Evolutionary conservation across 805 yeast species (phyloP).

Genomic region (Pachysolen tannophilus): DNA sequence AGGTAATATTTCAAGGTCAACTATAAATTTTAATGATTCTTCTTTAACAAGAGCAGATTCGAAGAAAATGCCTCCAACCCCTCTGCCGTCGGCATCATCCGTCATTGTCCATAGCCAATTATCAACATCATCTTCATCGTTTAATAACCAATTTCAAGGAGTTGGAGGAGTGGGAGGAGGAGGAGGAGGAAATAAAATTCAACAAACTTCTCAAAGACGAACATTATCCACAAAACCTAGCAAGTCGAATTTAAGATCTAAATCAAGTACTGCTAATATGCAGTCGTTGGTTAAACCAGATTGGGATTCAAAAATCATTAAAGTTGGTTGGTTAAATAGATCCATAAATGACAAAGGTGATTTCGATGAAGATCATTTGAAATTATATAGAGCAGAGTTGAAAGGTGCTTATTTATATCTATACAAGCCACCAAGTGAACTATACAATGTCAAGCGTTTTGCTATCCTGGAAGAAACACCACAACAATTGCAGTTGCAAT

Average conservation of each 20-base stretch:
- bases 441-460: conserved; percentile 31
- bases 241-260: neutral
- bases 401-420: conserved; percentile 60
- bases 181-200: neutral
- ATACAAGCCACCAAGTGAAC: conserved; percentile 46
- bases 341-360: conserved; percentile 21
- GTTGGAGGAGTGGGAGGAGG: neutral
- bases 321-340: conserved; percentile 56
- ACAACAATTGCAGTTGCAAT: conserved; percentile 3
- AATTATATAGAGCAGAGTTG: conserved; percentile 56
- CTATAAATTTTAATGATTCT: too few relatives aligned
- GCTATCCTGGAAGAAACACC: conserved; percentile 2
- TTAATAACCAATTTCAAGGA: too few relatives aligned
- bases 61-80: too few relatives aligned
- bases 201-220: neutral
- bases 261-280: neutral
- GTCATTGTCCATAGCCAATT: too few relatives aligned
- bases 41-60: too few relatives aligned
- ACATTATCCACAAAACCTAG: conserved; percentile 1
- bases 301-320: conserved; percentile 30
- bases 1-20: too few relatives aligned
- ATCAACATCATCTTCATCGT: too few relatives aligned
- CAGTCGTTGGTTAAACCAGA: conserved; percentile 17
- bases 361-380: conserved; percentile 25
- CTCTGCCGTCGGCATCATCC: too few relatives aligned